Conservation (phyloP, 192 early-diverging fungal species). For the Mortierella antarctica region DNA sequence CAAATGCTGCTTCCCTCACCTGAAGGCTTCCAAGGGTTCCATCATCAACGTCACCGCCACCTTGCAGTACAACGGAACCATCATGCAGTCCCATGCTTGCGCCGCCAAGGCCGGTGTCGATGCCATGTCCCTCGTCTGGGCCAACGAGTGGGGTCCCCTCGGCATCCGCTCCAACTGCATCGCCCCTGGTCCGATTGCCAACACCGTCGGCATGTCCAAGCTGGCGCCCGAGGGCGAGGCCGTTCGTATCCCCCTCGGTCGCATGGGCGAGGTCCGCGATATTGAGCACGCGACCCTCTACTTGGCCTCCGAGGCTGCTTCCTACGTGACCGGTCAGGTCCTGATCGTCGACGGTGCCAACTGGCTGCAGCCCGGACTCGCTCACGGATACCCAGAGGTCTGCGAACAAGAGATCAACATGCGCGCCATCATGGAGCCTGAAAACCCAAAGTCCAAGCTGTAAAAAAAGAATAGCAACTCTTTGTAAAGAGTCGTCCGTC, state of each 20-base stretch:
- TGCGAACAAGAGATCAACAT: constrained; percentile 50
- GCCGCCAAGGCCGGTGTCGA: constrained; percentile 76
- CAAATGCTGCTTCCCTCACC: constrained; percentile 73
- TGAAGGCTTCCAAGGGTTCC: constrained; percentile 72
- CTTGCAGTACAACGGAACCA: constrained; percentile 66
- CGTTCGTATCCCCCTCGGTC: constrained; percentile 36
- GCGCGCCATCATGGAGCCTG: constrained; percentile 50
- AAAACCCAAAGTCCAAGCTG: constrained; percentile 38
- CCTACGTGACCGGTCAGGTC: constrained; percentile 66
- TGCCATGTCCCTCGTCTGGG: constrained; percentile 68
- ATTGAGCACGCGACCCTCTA: constrained; percentile 79
- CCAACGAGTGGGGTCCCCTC: constrained; percentile 79
- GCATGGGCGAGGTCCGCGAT: constrained; percentile 66
- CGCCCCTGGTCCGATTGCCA: constrained; percentile 70
- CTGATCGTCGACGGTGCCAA: constrained; percentile 72
- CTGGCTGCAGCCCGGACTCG: constrained; percentile 57
- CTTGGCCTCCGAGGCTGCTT: constrained; percentile 70
- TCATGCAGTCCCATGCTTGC: constrained; percentile 57
- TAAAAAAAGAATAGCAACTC: too few species aligned
- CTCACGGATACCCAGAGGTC: constrained; percentile 37
- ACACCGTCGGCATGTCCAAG: constrained; percentile 56
- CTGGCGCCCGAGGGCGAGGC: constrained; percentile 33
- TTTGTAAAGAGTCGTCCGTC: too few species aligned
- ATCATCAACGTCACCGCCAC: constrained; percentile 81
- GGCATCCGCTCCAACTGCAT: constrained; percentile 77